A percentile compares a stretch with the other conserved stretches of the same genome.
These are phyloP conservation scores for Kwoniella bestiolae DNA, from an alignment of 768 basidiomycete species.

Conservation along the genomic window DNA sequence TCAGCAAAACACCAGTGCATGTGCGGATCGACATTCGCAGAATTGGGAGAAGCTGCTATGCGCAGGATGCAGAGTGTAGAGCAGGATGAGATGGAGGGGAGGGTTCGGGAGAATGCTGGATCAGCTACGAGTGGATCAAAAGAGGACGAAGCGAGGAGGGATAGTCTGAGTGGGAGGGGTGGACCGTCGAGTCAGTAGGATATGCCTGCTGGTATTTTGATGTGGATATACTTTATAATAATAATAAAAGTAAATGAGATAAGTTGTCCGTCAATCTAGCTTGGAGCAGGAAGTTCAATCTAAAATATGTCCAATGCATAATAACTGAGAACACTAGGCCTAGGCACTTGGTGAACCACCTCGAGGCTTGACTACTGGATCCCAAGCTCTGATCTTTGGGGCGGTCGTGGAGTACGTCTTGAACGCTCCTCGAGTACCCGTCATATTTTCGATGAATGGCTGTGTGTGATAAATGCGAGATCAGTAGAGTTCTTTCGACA, in stretches of 20 bases:
- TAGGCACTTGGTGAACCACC: constrained; percentile 3
- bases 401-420: constrained; percentile 82
- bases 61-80: constrained; percentile 27
- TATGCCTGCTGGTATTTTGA: not conserved
- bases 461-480: constrained; percentile 47
- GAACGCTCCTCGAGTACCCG: constrained; percentile 90
- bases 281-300: too few species aligned
- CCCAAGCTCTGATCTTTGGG: constrained; percentile 83
- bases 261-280: too few species aligned
- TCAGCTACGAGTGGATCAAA: not conserved
- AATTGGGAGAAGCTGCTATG: constrained; percentile 47
- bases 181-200: not conserved
- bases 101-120: not conserved
- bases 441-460: constrained; percentile 87
- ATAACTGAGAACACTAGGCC: not conserved
- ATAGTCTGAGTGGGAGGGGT: not conserved
- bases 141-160: not conserved
- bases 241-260: too few species aligned
- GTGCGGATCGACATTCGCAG: constrained; percentile 44
- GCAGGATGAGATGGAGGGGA: constrained; percentile 28
- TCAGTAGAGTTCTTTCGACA: not conserved
- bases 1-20: constrained; percentile 33
- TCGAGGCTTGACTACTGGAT: constrained; percentile 62
- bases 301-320: too few species aligned
- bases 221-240: not conserved